Base-by-base conservation (phyloP, 495 filamentous ascomycete genomes). In the Chaetomium tenue region DNA sequence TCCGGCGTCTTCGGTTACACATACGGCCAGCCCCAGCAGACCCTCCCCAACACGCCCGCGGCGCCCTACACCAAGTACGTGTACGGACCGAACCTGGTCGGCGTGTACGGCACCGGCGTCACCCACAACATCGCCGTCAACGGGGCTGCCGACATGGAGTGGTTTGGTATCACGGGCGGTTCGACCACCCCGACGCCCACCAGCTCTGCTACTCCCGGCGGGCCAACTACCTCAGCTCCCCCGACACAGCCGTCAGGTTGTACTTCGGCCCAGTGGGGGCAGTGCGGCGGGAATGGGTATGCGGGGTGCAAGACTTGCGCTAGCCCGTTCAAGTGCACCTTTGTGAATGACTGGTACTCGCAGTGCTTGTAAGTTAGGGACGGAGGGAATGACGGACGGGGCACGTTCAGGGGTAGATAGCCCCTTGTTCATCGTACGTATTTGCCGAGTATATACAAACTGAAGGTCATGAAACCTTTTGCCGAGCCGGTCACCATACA, bases 221-320 rank as follows among this genome's bases (percentile, higher is more conserved):
- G 62, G 22, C 30, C 66, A 11, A 48, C 56, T 8, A 56, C 64
- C 3, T 23, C 61, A 8, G 70, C 64, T 58, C 67, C 71, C 68
- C 66, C 67, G 25, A 61, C 65, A 63, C 63, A 56, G n/a, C 64
- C 65, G 71, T 79, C 69, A 22, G 74, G 71, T 51, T 72, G 71
- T 62, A 64, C 60, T 8, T 51, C 63, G 5, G 53, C 61, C 7
- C 62, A 51, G 12, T 83, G 72, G 60, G 73, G 60, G 5, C 80
- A 84, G 74, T 84, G 81, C 55, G 81, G 76, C 23, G 81, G 81
- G 0, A 66, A 59, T n/a, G 77, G 75, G 1, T 84, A 58, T 44
- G 74, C 65, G 16, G 81, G 81, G 5, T 74, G 70, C 50, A 73
- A 70, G 8, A 74, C 66, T 3, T 81, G 79, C 42, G 76, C 60